Conservation (phyloP, 805 yeast genomes). For the Sugiyamaella marilandica region DNA sequence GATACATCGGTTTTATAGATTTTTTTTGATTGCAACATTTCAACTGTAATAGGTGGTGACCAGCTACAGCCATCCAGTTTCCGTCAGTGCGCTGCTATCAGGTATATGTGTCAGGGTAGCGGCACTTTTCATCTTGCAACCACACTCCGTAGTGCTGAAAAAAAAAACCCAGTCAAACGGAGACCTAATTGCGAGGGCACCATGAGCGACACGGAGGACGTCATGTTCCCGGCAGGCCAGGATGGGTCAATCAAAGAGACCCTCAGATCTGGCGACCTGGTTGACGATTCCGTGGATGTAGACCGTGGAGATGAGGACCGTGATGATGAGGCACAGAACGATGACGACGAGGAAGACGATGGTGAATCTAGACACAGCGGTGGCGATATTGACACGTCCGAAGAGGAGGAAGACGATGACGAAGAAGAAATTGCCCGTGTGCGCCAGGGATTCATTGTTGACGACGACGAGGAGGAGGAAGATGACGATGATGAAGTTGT, state of each 20-base stretch:
- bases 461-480: conserved; percentile 75
- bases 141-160: neutral
- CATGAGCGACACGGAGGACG: conserved; percentile 11
- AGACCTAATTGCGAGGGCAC: neutral
- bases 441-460: conserved; percentile 90
- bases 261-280: neutral
- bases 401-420: conserved; percentile 89
- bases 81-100: too few species aligned
- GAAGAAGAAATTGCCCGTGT: conserved; percentile 79
- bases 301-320: neutral
- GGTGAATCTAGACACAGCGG: conserved; percentile 32
- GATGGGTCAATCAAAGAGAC: neutral
- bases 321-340: neutral
- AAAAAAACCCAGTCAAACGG: neutral
- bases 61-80: too few species aligned
- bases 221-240: neutral
- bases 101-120: neutral
- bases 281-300: neutral
- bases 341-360: conserved; percentile 18
- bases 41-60: too few species aligned
- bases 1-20: too few species aligned
- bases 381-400: conserved; percentile 61
- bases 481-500: conserved; percentile 40
- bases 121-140: neutral
- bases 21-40: too few species aligned